These are phyloP conservation scores for Saccharomyces mikatae DNA, from an alignment of 805 yeast species.

Conservation along the genomic window DNA sequence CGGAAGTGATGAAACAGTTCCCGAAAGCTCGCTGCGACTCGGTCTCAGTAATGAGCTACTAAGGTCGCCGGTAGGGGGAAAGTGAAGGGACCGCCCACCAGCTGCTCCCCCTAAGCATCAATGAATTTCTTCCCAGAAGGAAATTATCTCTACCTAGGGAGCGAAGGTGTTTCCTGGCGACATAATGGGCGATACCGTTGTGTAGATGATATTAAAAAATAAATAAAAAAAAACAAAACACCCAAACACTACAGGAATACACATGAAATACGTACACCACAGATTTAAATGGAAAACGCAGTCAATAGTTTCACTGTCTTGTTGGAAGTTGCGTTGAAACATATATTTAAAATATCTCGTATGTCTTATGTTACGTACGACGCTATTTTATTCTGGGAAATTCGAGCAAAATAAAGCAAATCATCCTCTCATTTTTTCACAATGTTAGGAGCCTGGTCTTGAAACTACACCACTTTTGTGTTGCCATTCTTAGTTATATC, in stretches of 20 bases:
- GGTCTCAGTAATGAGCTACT: neutral
- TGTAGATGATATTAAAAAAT: too few species aligned
- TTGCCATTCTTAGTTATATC: neutral
- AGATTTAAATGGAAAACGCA: neutral
- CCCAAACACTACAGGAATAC: neutral
- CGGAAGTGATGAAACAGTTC: neutral
- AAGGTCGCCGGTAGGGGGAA: neutral
- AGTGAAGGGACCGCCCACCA: neutral
- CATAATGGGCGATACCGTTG: too few species aligned
- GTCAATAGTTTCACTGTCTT: neutral
- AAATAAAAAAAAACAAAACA: neutral
- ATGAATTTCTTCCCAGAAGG: neutral
- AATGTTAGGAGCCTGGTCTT: neutral
- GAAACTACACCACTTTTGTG: neutral
- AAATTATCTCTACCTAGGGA: neutral
- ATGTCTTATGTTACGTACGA: too few species aligned
- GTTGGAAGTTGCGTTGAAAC: too few species aligned
- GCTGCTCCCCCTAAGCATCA: neutral
- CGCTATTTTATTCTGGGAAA: too few species aligned
- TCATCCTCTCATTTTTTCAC: neutral
- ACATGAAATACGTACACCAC: neutral
- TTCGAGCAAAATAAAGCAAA: neutral
- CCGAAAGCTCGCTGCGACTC: neutral
- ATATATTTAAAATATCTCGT: too few species aligned
- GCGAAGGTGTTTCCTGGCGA: neutral